phyloP scores from a whole-genome alignment of 495 filamentous ascomycete genomes.

The Trichoderma erinaceum region DNA sequence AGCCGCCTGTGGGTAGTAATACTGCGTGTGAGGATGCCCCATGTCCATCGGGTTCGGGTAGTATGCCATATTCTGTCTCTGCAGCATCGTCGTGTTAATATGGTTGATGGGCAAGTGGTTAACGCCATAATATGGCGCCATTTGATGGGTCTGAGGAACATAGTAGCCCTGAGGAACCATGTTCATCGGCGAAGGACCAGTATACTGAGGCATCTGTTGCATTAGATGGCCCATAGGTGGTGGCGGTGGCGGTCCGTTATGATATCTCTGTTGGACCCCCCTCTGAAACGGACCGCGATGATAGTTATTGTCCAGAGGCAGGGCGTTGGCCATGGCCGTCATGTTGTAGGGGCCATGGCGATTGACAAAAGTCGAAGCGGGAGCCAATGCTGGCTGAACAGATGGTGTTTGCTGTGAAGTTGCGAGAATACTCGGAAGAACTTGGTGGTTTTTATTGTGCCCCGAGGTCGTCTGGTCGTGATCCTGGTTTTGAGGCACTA shows the following conservation, averaged over 20 bases:
- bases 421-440: background rate
- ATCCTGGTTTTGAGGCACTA: background rate
- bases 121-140: constrained; percentile 33
- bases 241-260: constrained; percentile 32
- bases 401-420: background rate
- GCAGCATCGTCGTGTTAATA: constrained; percentile 26
- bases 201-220: constrained; percentile 43
- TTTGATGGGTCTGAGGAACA: constrained; percentile 34
- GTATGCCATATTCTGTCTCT: constrained; percentile 31
- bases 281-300: constrained; percentile 28
- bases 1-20: constrained; percentile 34
- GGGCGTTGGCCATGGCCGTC: constrained; percentile 32
- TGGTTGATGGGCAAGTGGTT: constrained; percentile 29
- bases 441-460: background rate
- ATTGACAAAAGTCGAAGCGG: constrained; percentile 35
- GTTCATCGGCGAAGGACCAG: constrained; percentile 30
- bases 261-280: constrained; percentile 34
- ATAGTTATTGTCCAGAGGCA: constrained; percentile 34
- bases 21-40: constrained; percentile 27
- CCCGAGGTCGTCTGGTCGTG: background rate
- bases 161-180: constrained; percentile 36
- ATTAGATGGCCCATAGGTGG: constrained; percentile 39
- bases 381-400: background rate
- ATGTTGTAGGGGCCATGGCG: constrained; percentile 35
- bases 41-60: constrained; percentile 34